A percentile compares a stretch with the other conserved stretches of the same genome.
Conservation (phyloP, 208 protist species). For the Porcisia deanei region DNA sequence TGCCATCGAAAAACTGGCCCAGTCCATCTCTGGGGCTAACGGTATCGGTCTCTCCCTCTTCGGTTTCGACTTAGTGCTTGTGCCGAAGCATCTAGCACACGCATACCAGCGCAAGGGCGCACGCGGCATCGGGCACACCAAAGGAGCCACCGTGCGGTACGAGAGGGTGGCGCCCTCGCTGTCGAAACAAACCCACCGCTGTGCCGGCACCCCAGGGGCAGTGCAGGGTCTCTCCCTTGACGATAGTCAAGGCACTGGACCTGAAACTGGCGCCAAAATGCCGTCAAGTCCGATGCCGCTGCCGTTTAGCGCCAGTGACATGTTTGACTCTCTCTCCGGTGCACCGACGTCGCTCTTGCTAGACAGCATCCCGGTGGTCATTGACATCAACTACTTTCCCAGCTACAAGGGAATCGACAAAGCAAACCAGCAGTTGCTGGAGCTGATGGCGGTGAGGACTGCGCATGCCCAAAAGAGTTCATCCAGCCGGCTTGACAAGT, state of each 20-base stretch:
- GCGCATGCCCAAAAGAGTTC: not conserved
- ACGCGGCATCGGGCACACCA: slow-evolving; percentile 35
- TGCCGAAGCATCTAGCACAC: slow-evolving; percentile 45
- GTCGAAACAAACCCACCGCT: not conserved
- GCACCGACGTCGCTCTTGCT: slow-evolving; percentile 54
- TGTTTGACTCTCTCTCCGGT: slow-evolving; percentile 70
- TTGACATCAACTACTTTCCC: slow-evolving; percentile 91
- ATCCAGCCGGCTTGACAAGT: not conserved
- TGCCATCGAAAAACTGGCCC: slow-evolving; percentile 41
- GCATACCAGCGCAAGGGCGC: slow-evolving; percentile 26
- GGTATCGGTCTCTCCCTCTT: slow-evolving; percentile 64
- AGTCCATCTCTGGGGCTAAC: slow-evolving; percentile 32
- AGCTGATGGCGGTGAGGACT: slow-evolving; percentile 33
- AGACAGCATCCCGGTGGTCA: slow-evolving; percentile 55
- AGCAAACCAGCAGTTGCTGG: slow-evolving; percentile 48
- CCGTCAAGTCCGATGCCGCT: slow-evolving; percentile 2
- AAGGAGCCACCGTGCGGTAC: slow-evolving; percentile 24
- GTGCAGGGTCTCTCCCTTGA: not conserved
- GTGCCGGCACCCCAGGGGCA: not conserved
- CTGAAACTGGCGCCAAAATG: not conserved
- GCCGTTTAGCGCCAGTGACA: slow-evolving; percentile 28
- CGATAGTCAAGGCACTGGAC: not conserved
- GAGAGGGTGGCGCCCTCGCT: slow-evolving; percentile 1
- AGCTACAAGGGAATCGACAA: slow-evolving; percentile 66
- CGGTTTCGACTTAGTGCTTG: slow-evolving; percentile 83